Conservation (phyloP, 768 basidiomycete genomes). For the Tylopilus balloui region DNA sequence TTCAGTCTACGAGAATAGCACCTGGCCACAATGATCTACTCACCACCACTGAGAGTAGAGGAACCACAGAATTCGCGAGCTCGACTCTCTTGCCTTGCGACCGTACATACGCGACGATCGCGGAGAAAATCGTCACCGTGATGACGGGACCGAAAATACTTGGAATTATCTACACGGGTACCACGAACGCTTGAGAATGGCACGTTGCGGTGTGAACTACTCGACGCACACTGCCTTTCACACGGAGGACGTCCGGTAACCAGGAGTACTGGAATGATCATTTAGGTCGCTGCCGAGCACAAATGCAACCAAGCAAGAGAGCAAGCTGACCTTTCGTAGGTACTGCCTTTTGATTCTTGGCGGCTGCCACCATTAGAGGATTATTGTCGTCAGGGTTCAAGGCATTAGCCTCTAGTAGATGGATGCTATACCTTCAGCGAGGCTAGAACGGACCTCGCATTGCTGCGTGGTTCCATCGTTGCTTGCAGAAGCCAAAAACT, state of each 20-base stretch:
- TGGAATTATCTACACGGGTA: constrained; percentile 50
- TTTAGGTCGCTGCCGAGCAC: neutral
- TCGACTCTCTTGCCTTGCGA: constrained; percentile 54
- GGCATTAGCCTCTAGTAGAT: neutral
- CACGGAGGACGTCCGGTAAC: constrained; percentile 81
- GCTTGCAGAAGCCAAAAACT: neutral
- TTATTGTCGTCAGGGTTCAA: neutral
- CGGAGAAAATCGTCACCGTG: constrained; percentile 76
- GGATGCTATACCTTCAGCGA: constrained; percentile 26
- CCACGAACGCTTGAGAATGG: constrained; percentile 6
- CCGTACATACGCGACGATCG: constrained; percentile 54
- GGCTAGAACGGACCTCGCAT: constrained; percentile 12
- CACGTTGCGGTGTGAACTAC: neutral
- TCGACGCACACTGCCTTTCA: constrained; percentile 73
- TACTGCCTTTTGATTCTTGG: constrained; percentile 48
- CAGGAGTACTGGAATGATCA: constrained; percentile 63
- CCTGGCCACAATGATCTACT: constrained; percentile 26
- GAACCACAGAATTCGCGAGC: constrained; percentile 80
- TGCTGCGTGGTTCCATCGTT: constrained; percentile 25
- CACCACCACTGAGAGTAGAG: constrained; percentile 86
- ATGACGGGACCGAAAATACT: constrained; percentile 78
- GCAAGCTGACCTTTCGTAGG: constrained; percentile 44
- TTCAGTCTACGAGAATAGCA: neutral
- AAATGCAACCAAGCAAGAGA: neutral
- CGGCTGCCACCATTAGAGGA: constrained; percentile 23